Evolutionary conservation across 169 alveolate species (phyloP).

Genomic region (Babesia divergens): DNA sequence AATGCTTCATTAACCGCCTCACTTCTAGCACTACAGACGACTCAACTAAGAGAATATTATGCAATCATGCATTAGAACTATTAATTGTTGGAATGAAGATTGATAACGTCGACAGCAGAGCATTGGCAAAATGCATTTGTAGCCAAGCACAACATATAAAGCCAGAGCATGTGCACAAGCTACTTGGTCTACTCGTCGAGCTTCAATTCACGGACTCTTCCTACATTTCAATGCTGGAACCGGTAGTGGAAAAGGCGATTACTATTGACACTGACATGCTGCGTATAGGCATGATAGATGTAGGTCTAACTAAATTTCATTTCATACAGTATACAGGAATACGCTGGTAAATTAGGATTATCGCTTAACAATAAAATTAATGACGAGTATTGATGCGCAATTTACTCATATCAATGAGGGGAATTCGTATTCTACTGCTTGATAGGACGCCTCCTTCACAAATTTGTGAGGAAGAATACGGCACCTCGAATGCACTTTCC

Average conservation of each 20-base stretch:
- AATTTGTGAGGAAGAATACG: background rate
- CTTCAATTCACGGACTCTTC: background rate
- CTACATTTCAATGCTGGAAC: background rate
- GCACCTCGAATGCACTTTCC: background rate
- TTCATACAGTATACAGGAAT: background rate
- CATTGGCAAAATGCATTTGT: background rate
- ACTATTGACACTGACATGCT: slow-evolving; percentile 2
- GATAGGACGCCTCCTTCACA: background rate
- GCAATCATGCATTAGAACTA: background rate
- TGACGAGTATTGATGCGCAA: background rate
- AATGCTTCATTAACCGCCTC: background rate
- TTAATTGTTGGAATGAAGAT: background rate
- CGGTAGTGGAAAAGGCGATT: slow-evolving; percentile 1
- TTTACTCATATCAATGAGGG: slow-evolving; percentile 22
- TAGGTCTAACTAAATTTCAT: background rate
- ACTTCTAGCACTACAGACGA: background rate
- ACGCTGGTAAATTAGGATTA: background rate
- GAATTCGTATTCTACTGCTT: slow-evolving; percentile 7
- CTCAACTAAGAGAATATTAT: background rate
- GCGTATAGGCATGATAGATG: slow-evolving; percentile 5
- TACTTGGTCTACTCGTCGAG: background rate
- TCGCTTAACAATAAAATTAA: background rate
- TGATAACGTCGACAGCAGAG: background rate
- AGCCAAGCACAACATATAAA: background rate
- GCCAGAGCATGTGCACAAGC: background rate